Evolutionary conservation across 257 asterid species (phyloP).

Genomic region (Solanum sparsipilum): DNA sequence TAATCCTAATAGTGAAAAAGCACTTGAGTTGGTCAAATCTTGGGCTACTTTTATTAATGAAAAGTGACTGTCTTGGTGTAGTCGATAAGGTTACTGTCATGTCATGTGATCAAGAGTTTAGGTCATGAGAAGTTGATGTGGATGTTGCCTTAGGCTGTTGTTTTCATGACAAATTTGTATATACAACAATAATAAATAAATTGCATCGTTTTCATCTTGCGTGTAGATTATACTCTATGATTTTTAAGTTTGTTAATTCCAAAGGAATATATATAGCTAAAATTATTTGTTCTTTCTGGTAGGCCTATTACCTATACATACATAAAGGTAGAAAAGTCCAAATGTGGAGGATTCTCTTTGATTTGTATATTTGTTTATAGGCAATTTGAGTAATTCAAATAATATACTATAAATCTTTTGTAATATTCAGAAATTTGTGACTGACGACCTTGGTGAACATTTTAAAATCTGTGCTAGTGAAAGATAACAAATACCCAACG

Average conservation of each 20-base stretch:
- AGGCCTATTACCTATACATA: not conserved
- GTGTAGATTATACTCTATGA: not conserved
- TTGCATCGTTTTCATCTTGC: not conserved
- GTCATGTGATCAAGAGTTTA: not conserved
- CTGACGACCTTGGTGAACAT: not conserved
- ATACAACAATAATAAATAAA: not conserved
- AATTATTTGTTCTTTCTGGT: not conserved
- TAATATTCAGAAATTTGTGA: not conserved
- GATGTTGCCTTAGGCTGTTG: not conserved
- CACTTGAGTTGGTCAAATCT: conserved; percentile 17
- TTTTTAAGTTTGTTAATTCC: not conserved
- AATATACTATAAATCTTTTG: not conserved
- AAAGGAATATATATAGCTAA: not conserved
- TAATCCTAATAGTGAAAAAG: conserved; percentile 30
- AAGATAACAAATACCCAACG: not conserved
- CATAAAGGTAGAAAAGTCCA: not conserved
- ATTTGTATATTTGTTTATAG: not conserved
- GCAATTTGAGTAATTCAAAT: not conserved
- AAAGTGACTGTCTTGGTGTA: not conserved
- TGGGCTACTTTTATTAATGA: conserved; percentile 37
- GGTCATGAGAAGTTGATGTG: not conserved
- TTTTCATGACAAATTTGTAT: not conserved
- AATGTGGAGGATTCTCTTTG: not conserved
- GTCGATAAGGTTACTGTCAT: not conserved
- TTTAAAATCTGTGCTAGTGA: not conserved